Base-by-base conservation (phyloP, 2,329 filamentous ascomycete genomes). In the Albophoma yamanashiensis region DNA sequence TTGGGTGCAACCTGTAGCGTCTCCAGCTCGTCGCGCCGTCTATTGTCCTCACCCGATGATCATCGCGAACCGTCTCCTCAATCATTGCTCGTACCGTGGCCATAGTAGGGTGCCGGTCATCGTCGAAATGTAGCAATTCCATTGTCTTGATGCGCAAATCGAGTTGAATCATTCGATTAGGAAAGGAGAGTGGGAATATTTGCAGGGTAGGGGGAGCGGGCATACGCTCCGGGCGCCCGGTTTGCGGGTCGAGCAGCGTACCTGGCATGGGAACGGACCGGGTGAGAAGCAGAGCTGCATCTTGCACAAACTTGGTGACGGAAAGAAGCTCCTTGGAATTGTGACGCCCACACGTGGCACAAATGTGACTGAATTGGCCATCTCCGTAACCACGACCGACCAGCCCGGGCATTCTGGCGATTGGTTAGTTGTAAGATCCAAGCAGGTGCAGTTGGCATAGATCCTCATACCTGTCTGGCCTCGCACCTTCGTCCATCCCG, bases 271-370 rank as follows among this genome's bases (percentile, higher is more conserved):
- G 84, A 1, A 62, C 52, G 9, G 59, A 60, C 15, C 40, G 57
- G 20, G 34, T 55, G 6, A 64, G 59, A 5, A 64, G 62, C 4
- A 60, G 17, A 4, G 62, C 42, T n/a, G 60, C 40, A 39, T 64
- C 63, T 69, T 71, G 56, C 77, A 74, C 60, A 65, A 91, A 89
- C 64, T 86, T 88, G 52, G 71, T 76, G 1, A 86, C 79, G n/a
- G 81, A 78, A 1, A 92, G 77, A 2, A 77, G 73, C 55, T 88
- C 79, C 64, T 86, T 84, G 14, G 78, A 79, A 60, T 89, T 76
- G 1, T 63, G 62, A 1, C 73, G 70, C 1, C 66, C 62, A 68
- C 88, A 92, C 1, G 60, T 62, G 1, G 68, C 59, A 67, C 88
- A 92, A 0, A 34, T 45, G 45, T 72, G 66, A 0, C 62, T 63